phyloP scores from a whole-genome alignment of 768 basidiomycete species.

The Leccinum obscurum region DNA sequence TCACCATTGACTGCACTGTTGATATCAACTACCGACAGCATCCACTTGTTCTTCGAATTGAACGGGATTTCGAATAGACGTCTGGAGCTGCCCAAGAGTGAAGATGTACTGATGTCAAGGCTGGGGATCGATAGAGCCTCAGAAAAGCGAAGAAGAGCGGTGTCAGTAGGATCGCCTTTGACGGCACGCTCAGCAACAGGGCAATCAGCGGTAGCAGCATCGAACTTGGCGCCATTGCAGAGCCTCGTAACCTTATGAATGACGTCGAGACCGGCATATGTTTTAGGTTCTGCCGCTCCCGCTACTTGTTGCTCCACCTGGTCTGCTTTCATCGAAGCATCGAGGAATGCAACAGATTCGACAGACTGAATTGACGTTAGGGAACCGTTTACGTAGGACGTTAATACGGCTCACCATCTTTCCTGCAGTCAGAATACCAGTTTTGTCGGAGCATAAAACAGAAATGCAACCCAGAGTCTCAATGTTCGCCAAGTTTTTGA shows the following conservation, averaged over 20 bases:
- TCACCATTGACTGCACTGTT: neutral
- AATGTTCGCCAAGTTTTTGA: slow-evolving; percentile 51
- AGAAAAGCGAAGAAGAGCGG: slow-evolving; percentile 51
- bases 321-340: slow-evolving; percentile 20
- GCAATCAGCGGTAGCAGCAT: slow-evolving; percentile 24
- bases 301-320: slow-evolving; percentile 14
- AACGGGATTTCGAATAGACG: slow-evolving; percentile 39
- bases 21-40: slow-evolving; percentile 41
- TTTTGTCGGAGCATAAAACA: slow-evolving; percentile 55
- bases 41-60: slow-evolving; percentile 58
- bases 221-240: slow-evolving; percentile 58
- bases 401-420: slow-evolving; percentile 38
- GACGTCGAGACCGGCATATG: slow-evolving; percentile 18
- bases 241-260: slow-evolving; percentile 46
- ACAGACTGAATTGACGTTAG: slow-evolving; percentile 32
- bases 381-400: neutral
- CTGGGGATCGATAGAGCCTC: slow-evolving; percentile 30
- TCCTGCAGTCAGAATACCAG: slow-evolving; percentile 48
- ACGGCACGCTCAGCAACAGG: slow-evolving; percentile 35
- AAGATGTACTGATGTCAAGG: slow-evolving; percentile 18
- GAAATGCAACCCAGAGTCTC: slow-evolving; percentile 54
- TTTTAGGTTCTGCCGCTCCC: slow-evolving; percentile 2
- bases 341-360: slow-evolving; percentile 39
- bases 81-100: slow-evolving; percentile 20
- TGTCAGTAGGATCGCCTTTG: slow-evolving; percentile 52